Conservation (phyloP, 208 protist species). For the Naegleria gruberi region DNA sequence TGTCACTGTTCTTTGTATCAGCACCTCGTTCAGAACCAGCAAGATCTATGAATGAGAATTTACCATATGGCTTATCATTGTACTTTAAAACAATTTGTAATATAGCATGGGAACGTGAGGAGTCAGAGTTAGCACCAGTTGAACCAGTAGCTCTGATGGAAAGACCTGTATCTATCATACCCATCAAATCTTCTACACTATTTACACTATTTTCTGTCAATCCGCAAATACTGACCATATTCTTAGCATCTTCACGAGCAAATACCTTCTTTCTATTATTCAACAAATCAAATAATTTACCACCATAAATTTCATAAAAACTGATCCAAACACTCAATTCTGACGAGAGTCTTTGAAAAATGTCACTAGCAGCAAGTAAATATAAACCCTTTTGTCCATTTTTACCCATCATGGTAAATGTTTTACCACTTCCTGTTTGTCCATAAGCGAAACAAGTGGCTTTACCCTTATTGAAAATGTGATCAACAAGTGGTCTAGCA, state of each 20-base stretch:
- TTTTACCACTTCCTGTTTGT: constrained; percentile 91
- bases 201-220: constrained; percentile 71
- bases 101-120: constrained; percentile 79
- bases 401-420: constrained; percentile 79
- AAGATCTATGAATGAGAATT: constrained; percentile 93
- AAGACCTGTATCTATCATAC: constrained; percentile 75
- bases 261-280: constrained; percentile 79
- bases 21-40: constrained; percentile 93
- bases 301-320: constrained; percentile 94
- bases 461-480: constrained; percentile 85
- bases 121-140: constrained; percentile 78
- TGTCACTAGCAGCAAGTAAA: constrained; percentile 80
- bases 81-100: constrained; percentile 64
- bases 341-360: constrained; percentile 67
- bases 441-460: constrained; percentile 95
- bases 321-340: constrained; percentile 65
- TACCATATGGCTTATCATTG: constrained; percentile 33
- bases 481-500: constrained; percentile 75
- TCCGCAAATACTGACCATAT: constrained; percentile 86
- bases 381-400: constrained; percentile 78
- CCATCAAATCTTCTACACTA: constrained; percentile 70
- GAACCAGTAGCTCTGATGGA: constrained; percentile 67
- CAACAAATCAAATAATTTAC: constrained; percentile 91
- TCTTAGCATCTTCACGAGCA: constrained; percentile 81
- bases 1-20: constrained; percentile 85